Evolutionary conservation across 495 filamentous ascomycete genomes (phyloP), one percentile per base, ranked within the genome.

Genomic region (Aspergillus saccharolyticus): DNA sequence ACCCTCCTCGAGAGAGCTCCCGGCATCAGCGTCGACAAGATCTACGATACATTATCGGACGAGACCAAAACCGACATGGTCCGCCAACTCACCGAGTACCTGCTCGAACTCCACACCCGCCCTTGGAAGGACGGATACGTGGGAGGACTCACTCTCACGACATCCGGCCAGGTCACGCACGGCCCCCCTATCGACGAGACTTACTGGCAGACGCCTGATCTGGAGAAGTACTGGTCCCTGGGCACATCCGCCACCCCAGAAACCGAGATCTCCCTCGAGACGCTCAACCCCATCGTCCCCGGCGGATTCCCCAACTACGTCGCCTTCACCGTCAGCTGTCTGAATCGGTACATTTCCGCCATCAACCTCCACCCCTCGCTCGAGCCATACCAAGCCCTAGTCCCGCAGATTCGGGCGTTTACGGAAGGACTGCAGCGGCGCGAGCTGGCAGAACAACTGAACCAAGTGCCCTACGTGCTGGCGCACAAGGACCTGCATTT

Each of bases 401-500:
- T 49, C 20, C 46, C 46, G 10, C 46, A 21, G 7, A 5, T 49
- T 6, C 20, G 20, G 4, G 19, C 19, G 7, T 25, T 49, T 9
- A 28, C n/a, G 10, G 21, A 12, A 12, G 21, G 20, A 7, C 19
- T 49, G 12, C 10, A 18, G 46, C 42, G 33, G 30, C 44, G 17
- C 18, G 44, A 19, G 12, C 18, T 14, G 17, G 18, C 12, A 8
- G 44, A 19, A 8, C 52, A 68, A 54, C 63, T 75, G 14, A 64
- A 73, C 53, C 19, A 54, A 1, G 63, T 61, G 10, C 44, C 30
- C 10, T 62, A 62, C 28, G n/a, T 63, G 4, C 56, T 75, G 10
- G 66, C 67, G 9, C 72, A 75, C 56, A 71, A 69, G 53, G 70
- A 75, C 58, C 54, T 75, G 45, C 71, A 74, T 54, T 71, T 74